Conservation (phyloP, 2,329 filamentous ascomycete species). For the Aphanoascus verrucosus region DNA sequence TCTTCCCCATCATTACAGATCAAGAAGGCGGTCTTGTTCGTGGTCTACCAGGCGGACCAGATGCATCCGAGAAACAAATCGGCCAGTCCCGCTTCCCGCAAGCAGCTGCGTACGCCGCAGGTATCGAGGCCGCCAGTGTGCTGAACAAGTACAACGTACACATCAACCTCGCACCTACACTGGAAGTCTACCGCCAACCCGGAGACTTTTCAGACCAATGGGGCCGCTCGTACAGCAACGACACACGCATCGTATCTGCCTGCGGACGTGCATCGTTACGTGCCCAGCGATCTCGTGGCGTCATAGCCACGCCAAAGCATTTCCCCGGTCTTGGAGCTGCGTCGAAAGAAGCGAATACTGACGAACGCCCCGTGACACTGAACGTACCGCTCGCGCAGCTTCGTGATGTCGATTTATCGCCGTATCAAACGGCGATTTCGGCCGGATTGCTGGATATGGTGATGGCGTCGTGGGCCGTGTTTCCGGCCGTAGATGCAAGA, state of each 20-base stretch:
- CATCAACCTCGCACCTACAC: conserved; percentile 22
- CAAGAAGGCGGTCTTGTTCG: conserved; percentile 26
- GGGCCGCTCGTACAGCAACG: conserved; percentile 23
- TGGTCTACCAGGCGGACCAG: conserved; percentile 20
- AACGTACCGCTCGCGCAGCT: conserved; percentile 19
- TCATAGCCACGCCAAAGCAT: conserved; percentile 24
- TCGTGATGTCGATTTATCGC: conserved; percentile 20
- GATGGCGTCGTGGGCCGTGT: conserved; percentile 26
- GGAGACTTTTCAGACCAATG: conserved; percentile 23
- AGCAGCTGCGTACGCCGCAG: conserved; percentile 18
- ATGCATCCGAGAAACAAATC: conserved; percentile 20
- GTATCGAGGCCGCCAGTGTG: conserved; percentile 18
- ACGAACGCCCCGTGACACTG: conserved; percentile 22
- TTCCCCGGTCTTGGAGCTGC: conserved; percentile 26
- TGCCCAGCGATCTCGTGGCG: conserved; percentile 18
- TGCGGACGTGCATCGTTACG: conserved; percentile 20
- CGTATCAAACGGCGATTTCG: conserved; percentile 20
- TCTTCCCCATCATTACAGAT: conserved; percentile 22
- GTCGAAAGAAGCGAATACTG: conserved; percentile 19
- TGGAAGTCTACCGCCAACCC: conserved; percentile 23
- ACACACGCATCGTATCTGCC: conserved; percentile 17
- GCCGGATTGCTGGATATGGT: conserved; percentile 21
- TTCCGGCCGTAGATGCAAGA: conserved; percentile 22
- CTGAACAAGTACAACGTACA: conserved; percentile 19
- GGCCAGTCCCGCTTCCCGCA: conserved; percentile 18